phyloP scores from a whole-genome alignment of 2,329 filamentous ascomycete genomes.

The Phaeoacremonium minimum region DNA sequence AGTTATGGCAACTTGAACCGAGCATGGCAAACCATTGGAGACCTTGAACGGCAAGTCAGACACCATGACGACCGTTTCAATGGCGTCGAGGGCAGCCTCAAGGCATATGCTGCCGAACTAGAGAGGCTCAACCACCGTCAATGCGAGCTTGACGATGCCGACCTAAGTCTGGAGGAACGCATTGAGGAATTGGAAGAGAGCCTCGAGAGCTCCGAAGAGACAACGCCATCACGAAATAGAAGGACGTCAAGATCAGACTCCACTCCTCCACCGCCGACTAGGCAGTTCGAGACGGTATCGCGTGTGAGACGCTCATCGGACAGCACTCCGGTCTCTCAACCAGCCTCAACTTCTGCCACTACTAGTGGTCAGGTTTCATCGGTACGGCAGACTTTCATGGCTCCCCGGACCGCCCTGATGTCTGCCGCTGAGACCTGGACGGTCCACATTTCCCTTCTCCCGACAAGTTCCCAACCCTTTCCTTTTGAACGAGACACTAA shows the following conservation, averaged over 20 bases:
- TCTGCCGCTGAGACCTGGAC: conserved; percentile 43
- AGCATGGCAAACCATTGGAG: conserved; percentile 47
- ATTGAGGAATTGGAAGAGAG: conserved; percentile 44
- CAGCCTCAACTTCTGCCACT: background rate
- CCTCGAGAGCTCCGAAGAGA: conserved; percentile 13
- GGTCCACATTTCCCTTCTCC: conserved; percentile 55
- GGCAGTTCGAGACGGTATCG: no score
- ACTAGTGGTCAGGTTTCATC: conserved; percentile 2
- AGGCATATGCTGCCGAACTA: conserved; percentile 33
- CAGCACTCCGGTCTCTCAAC: conserved; percentile 9
- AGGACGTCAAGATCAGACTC: conserved; percentile 10
- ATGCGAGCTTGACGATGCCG: conserved; percentile 44
- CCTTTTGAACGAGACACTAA: conserved; percentile 59
- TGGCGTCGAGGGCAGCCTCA: conserved; percentile 34
- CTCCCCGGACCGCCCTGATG: conserved; percentile 9
- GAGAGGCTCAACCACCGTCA: conserved; percentile 42
- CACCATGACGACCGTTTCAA: conserved; percentile 30
- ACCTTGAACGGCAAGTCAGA: conserved; percentile 33
- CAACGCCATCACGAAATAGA: conserved; percentile 13
- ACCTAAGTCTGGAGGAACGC: conserved; percentile 49
- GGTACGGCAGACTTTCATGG: conserved; percentile 15
- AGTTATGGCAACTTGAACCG: conserved; percentile 50
- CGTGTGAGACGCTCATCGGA: conserved; percentile 12
- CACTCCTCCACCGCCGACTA: background rate
- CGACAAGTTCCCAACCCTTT: conserved; percentile 48